Percentiles rank a stretch among this genome's conserved stretches.
phyloP scores from a whole-genome alignment of 2,329 filamentous ascomycete species.

The Apiospora koreana region DNA sequence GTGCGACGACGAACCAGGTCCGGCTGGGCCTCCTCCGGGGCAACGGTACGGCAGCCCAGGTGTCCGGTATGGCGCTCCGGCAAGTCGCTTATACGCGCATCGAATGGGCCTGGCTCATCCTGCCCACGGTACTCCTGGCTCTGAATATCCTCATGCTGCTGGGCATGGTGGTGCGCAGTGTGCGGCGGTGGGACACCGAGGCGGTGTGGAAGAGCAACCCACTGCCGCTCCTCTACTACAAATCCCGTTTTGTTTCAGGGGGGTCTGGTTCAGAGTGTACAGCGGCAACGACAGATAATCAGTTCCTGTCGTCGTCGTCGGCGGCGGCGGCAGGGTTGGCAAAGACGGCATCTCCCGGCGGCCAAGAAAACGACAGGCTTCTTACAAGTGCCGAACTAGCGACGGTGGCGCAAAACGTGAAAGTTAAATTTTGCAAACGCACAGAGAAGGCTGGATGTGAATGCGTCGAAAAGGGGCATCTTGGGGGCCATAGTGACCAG shows the following conservation, averaged over 20 bases:
- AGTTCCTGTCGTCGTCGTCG: neutral
- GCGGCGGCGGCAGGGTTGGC: too few relatives aligned
- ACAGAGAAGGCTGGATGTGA: neutral
- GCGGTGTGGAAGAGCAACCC: slow-evolving; percentile 8
- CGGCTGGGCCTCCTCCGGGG: neutral
- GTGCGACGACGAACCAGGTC: neutral
- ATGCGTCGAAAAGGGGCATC: neutral
- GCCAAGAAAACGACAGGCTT: neutral
- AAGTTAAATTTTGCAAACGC: neutral
- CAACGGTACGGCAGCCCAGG: neutral
- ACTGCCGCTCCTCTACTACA: slow-evolving; percentile 9
- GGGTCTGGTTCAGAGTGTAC: too few relatives aligned
- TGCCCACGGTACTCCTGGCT: neutral
- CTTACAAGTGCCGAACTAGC: neutral
- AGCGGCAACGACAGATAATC: too few relatives aligned
- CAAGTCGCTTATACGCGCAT: neutral
- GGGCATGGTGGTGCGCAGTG: neutral
- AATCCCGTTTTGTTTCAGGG: neutral
- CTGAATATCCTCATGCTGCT: neutral
- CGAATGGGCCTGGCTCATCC: neutral
- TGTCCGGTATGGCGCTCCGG: neutral
- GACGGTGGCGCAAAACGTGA: neutral
- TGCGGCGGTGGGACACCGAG: neutral
- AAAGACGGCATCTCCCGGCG: neutral
- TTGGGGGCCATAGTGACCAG: too few relatives aligned